A percentile compares a stretch with the other conserved stretches of the same genome.
These are phyloP conservation scores for Saxispiralis lemnorum DNA, from an alignment of 495 filamentous ascomycete species.

Conservation along the genomic window DNA sequence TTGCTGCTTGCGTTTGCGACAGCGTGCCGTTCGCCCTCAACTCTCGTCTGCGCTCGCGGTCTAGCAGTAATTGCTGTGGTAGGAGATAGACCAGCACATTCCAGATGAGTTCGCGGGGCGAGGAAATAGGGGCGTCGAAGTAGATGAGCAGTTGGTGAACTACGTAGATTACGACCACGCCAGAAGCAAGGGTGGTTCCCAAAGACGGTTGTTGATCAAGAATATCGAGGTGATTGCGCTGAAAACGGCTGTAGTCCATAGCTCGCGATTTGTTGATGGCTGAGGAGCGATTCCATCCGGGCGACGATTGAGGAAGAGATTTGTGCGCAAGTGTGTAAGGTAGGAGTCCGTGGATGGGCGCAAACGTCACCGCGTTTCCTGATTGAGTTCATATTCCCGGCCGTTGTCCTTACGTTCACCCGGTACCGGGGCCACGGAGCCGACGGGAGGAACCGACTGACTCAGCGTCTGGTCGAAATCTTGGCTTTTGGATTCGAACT, in stretches of 20 bases:
- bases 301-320: too few relatives aligned
- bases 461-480: neutral
- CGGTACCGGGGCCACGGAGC: neutral
- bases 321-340: too few relatives aligned
- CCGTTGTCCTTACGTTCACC: too few relatives aligned
- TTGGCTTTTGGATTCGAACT: neutral
- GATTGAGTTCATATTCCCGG: too few relatives aligned
- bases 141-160: conserved; percentile 11
- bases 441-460: neutral
- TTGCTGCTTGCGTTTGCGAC: conserved; percentile 31
- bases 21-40: conserved; percentile 14
- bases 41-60: conserved; percentile 18
- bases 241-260: neutral
- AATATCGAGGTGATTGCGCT: neutral
- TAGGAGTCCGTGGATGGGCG: too few relatives aligned
- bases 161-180: conserved; percentile 6
- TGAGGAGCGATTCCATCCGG: too few relatives aligned
- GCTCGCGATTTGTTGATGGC: too few relatives aligned
- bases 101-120: conserved; percentile 37
- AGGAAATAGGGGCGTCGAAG: conserved; percentile 11
- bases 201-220: neutral
- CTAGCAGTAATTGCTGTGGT: conserved; percentile 11
- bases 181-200: conserved; percentile 1
- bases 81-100: conserved; percentile 41
- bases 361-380: too few relatives aligned